phyloP scores from a whole-genome alignment of 2,329 filamentous ascomycete species.

The Bisporella sp. region DNA sequence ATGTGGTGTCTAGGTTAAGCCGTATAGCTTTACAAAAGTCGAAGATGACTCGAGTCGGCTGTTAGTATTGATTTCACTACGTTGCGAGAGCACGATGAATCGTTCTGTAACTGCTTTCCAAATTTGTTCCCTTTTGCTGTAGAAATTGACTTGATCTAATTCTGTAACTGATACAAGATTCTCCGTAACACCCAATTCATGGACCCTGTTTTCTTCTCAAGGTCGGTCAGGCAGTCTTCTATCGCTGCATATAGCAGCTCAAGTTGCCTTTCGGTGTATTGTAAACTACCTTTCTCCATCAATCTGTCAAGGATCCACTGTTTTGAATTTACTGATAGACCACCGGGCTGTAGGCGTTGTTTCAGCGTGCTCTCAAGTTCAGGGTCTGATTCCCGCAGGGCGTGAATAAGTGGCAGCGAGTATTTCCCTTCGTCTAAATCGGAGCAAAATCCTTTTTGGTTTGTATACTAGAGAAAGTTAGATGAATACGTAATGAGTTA shows the following conservation, averaged over 20 bases:
- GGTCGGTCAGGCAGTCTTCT: not conserved
- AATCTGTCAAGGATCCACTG: not conserved
- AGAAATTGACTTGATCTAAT: not conserved
- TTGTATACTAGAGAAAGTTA: conserved; percentile 24
- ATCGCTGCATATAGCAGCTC: not conserved
- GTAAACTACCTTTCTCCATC: not conserved
- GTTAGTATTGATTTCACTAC: not conserved
- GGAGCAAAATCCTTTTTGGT: conserved; percentile 34
- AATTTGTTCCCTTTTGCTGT: not conserved
- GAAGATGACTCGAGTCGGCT: not conserved
- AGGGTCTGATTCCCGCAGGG: conserved; percentile 1
- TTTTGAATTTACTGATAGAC: not conserved
- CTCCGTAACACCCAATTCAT: not conserved
- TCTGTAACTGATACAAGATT: not conserved
- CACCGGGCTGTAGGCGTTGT: not conserved
- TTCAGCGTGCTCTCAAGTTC: not conserved
- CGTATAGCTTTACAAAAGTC: not conserved
- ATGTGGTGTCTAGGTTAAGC: not conserved
- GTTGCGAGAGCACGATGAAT: not conserved
- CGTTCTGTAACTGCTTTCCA: not conserved
- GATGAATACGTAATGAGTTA: not conserved
- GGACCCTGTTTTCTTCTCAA: not conserved
- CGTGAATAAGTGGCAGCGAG: conserved; percentile 28
- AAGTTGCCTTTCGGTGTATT: not conserved
- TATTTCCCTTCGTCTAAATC: conserved; percentile 37